Evolutionary conservation across 2,329 filamentous ascomycete species (phyloP), one percentile per base, ranked within the genome.

Genomic region (Lachnellula willkommii): DNA sequence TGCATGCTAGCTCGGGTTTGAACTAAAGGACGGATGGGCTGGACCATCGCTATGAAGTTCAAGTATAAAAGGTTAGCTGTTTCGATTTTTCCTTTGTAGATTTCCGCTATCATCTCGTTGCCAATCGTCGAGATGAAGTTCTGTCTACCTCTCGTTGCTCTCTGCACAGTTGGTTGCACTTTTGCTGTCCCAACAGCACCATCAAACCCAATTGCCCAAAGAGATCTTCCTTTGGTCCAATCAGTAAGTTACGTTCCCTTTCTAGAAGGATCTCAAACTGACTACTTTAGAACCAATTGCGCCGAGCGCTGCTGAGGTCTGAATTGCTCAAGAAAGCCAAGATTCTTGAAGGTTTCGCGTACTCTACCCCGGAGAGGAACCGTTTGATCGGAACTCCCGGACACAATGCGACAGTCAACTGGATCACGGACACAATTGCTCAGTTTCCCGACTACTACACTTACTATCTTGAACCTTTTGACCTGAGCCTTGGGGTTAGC

Each of bases 391-490:
- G 60, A 22, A 53, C 55, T 17, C 53, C 42, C 12, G 60, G 58
- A 15, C 60, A 62, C 69, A 75, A 77, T 54, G 70, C 71, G 52
- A 79, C 75, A 5, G 70, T 77, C 51, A 73, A 76, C 66, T 78
- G 68, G 60, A 65, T 77, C 54, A 72, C 71, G 67, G 67, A 75
- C 52, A 71, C 71, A 22, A 69, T 78, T 28, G 42, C 48, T 9
- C 50, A 47, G 2, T 55, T 55, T 14, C 39, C 53, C 17, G 49
- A 52, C 24, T 63, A 59, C 66, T 78, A 74, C 64, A 65, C 74
- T 45, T 73, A 77, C 35, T 65, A 65, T 55, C 75, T 75, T 67
- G 75, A 78, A 69, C 71, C 74, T 39, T 76, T 78, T 56, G 71
- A 68, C 3, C 35, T 59, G 11, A 40, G 37, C 5, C 35, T 56